Conservation (phyloP, 768 basidiomycete species). For the Suillus lakei region DNA sequence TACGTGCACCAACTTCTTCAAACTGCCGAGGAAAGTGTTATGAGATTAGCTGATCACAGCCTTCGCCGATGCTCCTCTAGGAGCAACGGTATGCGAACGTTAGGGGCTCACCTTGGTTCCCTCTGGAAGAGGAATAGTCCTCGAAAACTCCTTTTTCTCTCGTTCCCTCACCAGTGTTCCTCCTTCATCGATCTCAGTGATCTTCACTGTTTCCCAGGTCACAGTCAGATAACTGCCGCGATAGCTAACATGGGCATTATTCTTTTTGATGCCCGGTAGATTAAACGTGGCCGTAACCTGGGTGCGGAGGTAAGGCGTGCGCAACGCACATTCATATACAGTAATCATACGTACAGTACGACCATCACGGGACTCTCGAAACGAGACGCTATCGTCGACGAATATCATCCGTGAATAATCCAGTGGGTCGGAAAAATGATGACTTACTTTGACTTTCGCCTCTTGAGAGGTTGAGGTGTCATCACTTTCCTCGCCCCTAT, state of each 20-base stretch:
- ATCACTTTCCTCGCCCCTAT: slow-evolving; percentile 30
- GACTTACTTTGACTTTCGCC: slow-evolving; percentile 67
- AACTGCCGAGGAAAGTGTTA: slow-evolving; percentile 48
- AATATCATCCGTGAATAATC: slow-evolving; percentile 4
- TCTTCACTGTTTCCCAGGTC: slow-evolving; percentile 66
- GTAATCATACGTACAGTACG: slow-evolving; percentile 45
- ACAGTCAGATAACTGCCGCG: slow-evolving; percentile 64
- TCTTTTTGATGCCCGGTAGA: slow-evolving; percentile 68
- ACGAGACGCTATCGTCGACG: slow-evolving; percentile 55
- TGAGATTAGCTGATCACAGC: slow-evolving; percentile 9
- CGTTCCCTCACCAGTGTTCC: slow-evolving; percentile 66
- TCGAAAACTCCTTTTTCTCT: slow-evolving; percentile 63
- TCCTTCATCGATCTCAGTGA: slow-evolving; percentile 65
- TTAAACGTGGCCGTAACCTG: slow-evolving; percentile 73
- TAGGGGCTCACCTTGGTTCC: slow-evolving; percentile 62
- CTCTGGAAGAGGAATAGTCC: slow-evolving; percentile 74
- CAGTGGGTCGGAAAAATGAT: slow-evolving; percentile 14
- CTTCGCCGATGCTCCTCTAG: background rate
- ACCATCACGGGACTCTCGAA: slow-evolving; percentile 74
- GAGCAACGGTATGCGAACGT: background rate
- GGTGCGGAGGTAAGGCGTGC: slow-evolving; percentile 27
- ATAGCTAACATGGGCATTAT: slow-evolving; percentile 78
- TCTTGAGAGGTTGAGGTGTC: slow-evolving; percentile 50
- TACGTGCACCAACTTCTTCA: slow-evolving; percentile 72
- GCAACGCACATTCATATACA: slow-evolving; percentile 17